A percentile compares a stretch with the other conserved stretches of the same genome.
phyloP scores from a whole-genome alignment of 768 basidiomycete genomes.

The Tylopilus sp. region DNA sequence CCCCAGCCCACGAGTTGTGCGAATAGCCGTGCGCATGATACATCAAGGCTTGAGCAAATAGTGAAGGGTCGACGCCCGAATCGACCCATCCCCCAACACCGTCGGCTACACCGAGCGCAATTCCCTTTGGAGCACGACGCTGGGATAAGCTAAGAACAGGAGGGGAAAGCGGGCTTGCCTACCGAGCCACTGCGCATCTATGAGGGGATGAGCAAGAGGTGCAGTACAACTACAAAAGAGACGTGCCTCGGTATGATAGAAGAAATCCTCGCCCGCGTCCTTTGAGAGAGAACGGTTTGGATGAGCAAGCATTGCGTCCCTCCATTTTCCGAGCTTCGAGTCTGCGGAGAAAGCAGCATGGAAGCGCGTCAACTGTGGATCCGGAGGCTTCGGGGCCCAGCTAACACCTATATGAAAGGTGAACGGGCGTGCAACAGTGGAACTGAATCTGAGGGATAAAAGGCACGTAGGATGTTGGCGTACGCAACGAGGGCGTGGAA shows the following conservation, averaged over 20 bases:
- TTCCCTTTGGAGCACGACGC: conserved; percentile 44
- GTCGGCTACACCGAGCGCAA: conserved; percentile 84
- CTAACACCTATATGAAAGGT: conserved; percentile 74
- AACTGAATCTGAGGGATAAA: conserved; percentile 15
- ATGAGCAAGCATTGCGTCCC: conserved; percentile 56
- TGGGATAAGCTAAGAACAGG: conserved; percentile 24
- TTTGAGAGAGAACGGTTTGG: conserved; percentile 38
- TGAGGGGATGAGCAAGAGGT: conserved; percentile 2
- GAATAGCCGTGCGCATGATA: conserved; percentile 77
- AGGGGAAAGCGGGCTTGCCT: conserved; percentile 33
- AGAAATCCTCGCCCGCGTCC: conserved; percentile 59
- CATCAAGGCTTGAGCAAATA: conserved; percentile 91
- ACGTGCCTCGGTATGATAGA: conserved; percentile 67
- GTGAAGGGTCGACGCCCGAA: conserved; percentile 78
- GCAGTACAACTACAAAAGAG: background rate
- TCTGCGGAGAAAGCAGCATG: conserved; percentile 54
- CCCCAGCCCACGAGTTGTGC: conserved; percentile 73
- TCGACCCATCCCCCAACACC: conserved; percentile 93
- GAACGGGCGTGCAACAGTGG: conserved; percentile 46
- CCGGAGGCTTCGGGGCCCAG: conserved; percentile 71
- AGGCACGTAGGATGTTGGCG: background rate
- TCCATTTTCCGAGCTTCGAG: conserved; percentile 62
- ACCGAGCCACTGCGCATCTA: conserved; percentile 82
- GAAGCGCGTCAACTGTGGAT: conserved; percentile 33
- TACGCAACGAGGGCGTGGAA: conserved; percentile 1